phyloP scores from a whole-genome alignment of 805 yeast species.

The Yamadazyma ubonensis region DNA sequence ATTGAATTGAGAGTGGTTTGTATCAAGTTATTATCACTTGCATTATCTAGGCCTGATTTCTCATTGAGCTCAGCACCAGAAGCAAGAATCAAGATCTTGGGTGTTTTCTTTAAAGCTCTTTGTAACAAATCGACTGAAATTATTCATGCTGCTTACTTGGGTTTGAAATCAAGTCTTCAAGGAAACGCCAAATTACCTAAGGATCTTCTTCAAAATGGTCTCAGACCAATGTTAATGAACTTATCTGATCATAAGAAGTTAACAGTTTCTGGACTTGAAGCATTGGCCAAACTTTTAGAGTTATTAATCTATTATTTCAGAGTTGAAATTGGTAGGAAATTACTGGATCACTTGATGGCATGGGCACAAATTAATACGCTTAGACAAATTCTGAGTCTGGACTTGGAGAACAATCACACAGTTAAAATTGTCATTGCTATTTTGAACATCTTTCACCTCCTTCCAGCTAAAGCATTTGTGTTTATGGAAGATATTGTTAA shows the following conservation, averaged over 20 bases:
- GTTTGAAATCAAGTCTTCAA: slow-evolving; percentile 76
- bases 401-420: slow-evolving; percentile 74
- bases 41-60: slow-evolving; percentile 82
- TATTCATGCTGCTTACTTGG: slow-evolving; percentile 90
- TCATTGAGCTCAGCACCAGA: slow-evolving; percentile 71
- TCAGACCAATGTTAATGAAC: slow-evolving; percentile 94
- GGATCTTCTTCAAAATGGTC: slow-evolving; percentile 90
- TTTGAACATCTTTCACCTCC: slow-evolving; percentile 82
- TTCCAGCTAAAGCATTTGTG: slow-evolving; percentile 90
- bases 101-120: slow-evolving; percentile 92
- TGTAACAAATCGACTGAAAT: slow-evolving; percentile 82
- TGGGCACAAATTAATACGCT: slow-evolving; percentile 88
- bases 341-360: slow-evolving; percentile 90
- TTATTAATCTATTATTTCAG: slow-evolving; percentile 88
- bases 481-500: slow-evolving; percentile 84
- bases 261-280: slow-evolving; percentile 87
- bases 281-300: slow-evolving; percentile 82
- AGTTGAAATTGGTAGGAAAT: slow-evolving; percentile 92
- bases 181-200: slow-evolving; percentile 89
- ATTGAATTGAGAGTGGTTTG: slow-evolving; percentile 88
- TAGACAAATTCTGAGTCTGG: slow-evolving; percentile 74
- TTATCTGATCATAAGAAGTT: slow-evolving; percentile 89
- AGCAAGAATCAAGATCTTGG: slow-evolving; percentile 80
- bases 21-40: slow-evolving; percentile 75
- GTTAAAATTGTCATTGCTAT: slow-evolving; percentile 88